Evolutionary conservation across 805 yeast species (phyloP).

Genomic region (Saccharomycopsis babjevae): DNA sequence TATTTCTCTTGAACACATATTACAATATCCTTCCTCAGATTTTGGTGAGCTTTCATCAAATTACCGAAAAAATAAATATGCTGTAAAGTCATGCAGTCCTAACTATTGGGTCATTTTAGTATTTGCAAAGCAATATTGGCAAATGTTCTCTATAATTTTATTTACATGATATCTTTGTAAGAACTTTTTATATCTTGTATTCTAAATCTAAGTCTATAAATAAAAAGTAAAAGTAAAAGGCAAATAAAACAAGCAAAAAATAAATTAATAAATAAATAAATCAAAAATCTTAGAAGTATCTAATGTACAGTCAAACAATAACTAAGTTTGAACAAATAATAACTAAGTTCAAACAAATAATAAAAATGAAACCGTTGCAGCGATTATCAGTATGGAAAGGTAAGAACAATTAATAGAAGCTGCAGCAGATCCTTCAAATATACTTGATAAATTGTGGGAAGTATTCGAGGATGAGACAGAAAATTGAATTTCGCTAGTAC

Average conservation of each 20-base stretch:
- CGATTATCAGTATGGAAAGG: neutral
- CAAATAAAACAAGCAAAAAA: neutral
- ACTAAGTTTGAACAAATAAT: neutral
- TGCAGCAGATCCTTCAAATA: neutral
- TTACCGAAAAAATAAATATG: neutral
- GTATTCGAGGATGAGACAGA: neutral
- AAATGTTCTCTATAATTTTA: too few relatives aligned
- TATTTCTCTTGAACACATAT: too few relatives aligned
- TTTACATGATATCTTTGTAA: neutral
- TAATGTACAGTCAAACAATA: neutral
- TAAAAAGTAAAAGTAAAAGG: neutral
- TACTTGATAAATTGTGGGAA: neutral
- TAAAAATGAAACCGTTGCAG: neutral
- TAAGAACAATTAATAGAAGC: neutral
- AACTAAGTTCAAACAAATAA: neutral
- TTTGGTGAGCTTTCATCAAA: too few relatives aligned
- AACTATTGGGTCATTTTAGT: neutral
- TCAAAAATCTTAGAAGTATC: neutral
- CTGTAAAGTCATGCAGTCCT: neutral
- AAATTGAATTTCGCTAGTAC: neutral
- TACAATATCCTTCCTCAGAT: too few relatives aligned
- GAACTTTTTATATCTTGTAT: neutral
- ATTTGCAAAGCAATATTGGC: too few relatives aligned
- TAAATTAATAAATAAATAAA: neutral
- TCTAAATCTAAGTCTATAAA: neutral